Conservation (phyloP, 352 stramenopile species). For the Stephanocyclus meneghinianus region DNA sequence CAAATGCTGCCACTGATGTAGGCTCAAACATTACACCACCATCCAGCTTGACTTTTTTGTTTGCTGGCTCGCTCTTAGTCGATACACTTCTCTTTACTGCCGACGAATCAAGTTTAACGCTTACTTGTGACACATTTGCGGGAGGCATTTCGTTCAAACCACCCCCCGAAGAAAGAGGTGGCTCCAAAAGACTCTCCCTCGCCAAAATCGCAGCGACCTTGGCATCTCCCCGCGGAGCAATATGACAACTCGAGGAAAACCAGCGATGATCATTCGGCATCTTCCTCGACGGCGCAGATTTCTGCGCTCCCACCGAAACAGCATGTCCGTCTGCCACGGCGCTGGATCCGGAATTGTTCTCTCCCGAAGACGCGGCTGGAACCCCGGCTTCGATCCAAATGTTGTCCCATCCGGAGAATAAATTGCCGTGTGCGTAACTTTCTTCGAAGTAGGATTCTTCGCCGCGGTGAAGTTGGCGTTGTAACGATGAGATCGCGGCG, state of each 20-base stretch:
- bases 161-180: not conserved
- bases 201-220: not conserved
- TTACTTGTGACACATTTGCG: not conserved
- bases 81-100: not conserved
- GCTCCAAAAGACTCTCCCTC: conserved; percentile 4
- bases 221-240: not conserved
- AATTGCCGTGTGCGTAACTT: conserved; percentile 57
- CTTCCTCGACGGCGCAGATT: conserved; percentile 15
- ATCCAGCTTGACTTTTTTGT: not conserved
- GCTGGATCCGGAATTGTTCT: not conserved
- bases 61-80: not conserved
- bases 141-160: not conserved
- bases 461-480: conserved; percentile 65
- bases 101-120: not conserved
- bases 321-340: not conserved
- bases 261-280: conserved; percentile 40
- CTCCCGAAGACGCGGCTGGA: not conserved
- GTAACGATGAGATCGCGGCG: conserved; percentile 54
- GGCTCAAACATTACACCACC: not conserved
- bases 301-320: conserved; percentile 6
- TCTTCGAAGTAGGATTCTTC: conserved; percentile 77
- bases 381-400: conserved; percentile 41
- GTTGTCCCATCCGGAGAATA: conserved; percentile 65
- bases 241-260: conserved; percentile 31
- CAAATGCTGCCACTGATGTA: not conserved